A percentile compares a stretch with the other conserved stretches of the same genome.
phyloP scores from a whole-genome alignment of 768 basidiomycete species.

The Pseudohyphozyma bogoriensis region DNA sequence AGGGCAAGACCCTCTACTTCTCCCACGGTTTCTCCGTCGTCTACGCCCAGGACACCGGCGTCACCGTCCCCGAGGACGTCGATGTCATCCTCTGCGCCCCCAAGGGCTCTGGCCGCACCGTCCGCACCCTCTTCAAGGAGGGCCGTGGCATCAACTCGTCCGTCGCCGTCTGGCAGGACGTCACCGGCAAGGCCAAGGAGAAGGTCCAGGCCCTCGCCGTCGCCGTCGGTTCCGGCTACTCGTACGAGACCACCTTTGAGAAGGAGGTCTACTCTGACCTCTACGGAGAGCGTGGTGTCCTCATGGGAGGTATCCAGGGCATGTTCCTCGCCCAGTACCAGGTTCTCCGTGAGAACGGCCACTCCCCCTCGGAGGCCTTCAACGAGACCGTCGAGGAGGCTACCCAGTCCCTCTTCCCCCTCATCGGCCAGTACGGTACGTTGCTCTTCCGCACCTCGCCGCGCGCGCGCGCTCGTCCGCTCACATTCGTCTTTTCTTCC shows the following conservation, averaged over 20 bases:
- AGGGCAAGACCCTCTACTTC: slow-evolving; percentile 99
- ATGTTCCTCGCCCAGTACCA: slow-evolving; percentile 98
- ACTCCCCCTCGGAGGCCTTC: slow-evolving; percentile 96
- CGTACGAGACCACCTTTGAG: slow-evolving; percentile 98
- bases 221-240: slow-evolving; percentile 88
- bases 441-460: background rate
- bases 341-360: slow-evolving; percentile 90
- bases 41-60: slow-evolving; percentile 92
- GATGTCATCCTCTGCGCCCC: slow-evolving; percentile 99
- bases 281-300: slow-evolving; percentile 97
- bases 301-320: slow-evolving; percentile 54
- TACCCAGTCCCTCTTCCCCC: slow-evolving; percentile 94
- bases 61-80: slow-evolving; percentile 80
- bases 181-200: slow-evolving; percentile 94
- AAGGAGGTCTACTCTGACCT: slow-evolving; percentile 99
- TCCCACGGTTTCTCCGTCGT: slow-evolving; percentile 99
- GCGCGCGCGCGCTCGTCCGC: background rate
- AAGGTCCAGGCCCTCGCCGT: slow-evolving; percentile 92
- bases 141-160: slow-evolving; percentile 96
- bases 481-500: background rate
- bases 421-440: slow-evolving; percentile 70
- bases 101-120: slow-evolving; percentile 96
- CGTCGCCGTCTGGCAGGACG: slow-evolving; percentile 92
- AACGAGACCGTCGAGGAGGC: slow-evolving; percentile 99
- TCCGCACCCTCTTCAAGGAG: slow-evolving; percentile 99